Conservation (phyloP, 2,329 filamentous ascomycete species). For the Fusarium sterilihyphosum region DNA sequence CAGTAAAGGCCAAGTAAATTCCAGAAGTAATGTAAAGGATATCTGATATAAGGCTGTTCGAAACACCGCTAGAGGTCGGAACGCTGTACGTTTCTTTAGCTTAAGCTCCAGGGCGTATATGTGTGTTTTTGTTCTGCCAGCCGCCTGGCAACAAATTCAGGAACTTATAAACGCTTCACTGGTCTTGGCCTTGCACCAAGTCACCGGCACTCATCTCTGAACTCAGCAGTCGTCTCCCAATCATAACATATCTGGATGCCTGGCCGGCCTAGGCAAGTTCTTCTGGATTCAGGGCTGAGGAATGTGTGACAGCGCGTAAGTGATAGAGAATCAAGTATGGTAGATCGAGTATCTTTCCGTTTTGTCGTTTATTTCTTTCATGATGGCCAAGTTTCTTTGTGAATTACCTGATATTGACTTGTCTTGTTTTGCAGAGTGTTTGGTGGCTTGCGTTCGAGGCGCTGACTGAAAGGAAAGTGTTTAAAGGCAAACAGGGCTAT, state of each 20-base stretch:
- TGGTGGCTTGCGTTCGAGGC: background rate
- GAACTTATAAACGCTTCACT: background rate
- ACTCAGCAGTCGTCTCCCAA: fast-evolving
- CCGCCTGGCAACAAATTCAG: background rate
- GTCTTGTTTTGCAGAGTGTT: background rate
- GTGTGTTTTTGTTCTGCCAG: background rate
- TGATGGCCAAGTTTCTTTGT: fast-evolving
- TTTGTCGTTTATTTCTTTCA: background rate
- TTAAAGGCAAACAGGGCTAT: too few species aligned
- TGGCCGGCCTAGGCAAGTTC: fast-evolving
- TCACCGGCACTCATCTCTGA: background rate
- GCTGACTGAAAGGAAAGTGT: background rate
- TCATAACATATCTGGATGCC: background rate
- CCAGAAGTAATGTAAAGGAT: fast-evolving
- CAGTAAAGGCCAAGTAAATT: background rate
- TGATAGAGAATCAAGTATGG: background rate
- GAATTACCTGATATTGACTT: too few species aligned
- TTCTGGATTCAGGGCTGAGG: too few species aligned
- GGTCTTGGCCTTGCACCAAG: background rate
- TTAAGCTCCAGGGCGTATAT: background rate
- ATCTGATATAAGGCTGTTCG: too few species aligned
- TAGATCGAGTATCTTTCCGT: fast-evolving
- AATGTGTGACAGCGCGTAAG: background rate
- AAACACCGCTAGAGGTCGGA: background rate
- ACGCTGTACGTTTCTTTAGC: too few species aligned